These are phyloP conservation scores for Friedmanniomyces simplex DNA, from an alignment of 495 filamentous ascomycete genomes.

Conservation along the genomic window DNA sequence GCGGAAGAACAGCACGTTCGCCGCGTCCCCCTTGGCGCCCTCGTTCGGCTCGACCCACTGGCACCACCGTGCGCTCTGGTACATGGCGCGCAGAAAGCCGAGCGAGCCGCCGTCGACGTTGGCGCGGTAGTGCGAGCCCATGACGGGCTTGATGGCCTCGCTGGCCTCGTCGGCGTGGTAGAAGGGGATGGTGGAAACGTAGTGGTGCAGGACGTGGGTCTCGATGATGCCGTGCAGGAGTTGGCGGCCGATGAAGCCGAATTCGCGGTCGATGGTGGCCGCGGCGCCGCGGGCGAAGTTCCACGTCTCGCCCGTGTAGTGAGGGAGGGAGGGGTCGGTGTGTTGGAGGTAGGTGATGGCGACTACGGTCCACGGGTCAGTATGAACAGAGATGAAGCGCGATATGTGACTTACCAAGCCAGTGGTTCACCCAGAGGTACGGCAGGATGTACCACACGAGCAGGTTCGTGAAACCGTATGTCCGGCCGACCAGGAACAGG, in stretches of 20 bases:
- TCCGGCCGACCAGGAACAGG: conserved; percentile 39
- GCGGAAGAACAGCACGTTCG: conserved; percentile 61
- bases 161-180: conserved; percentile 85
- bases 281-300: conserved; percentile 78
- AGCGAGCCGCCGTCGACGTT: conserved; percentile 53
- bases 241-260: conserved; percentile 77
- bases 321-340: conserved; percentile 76
- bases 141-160: conserved; percentile 70
- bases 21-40: conserved; percentile 43
- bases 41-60: conserved; percentile 64
- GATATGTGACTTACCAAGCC: conserved; percentile 54
- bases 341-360: conserved; percentile 73
- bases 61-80: conserved; percentile 55
- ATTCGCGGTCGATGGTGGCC: conserved; percentile 79
- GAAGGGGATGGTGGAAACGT: conserved; percentile 76
- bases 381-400: not conserved
- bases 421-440: conserved; percentile 98
- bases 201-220: conserved; percentile 85
- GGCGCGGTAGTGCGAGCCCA: conserved; percentile 71
- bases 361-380: conserved; percentile 25
- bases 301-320: conserved; percentile 68
- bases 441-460: conserved; percentile 89
- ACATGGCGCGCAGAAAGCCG: conserved; percentile 45
- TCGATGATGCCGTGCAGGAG: conserved; percentile 88
- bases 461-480: conserved; percentile 74